Percentiles rank a stretch among this genome's conserved stretches.
Conservation (phyloP, 768 basidiomycete species). For the Tubosaeta brunneosetosa region DNA sequence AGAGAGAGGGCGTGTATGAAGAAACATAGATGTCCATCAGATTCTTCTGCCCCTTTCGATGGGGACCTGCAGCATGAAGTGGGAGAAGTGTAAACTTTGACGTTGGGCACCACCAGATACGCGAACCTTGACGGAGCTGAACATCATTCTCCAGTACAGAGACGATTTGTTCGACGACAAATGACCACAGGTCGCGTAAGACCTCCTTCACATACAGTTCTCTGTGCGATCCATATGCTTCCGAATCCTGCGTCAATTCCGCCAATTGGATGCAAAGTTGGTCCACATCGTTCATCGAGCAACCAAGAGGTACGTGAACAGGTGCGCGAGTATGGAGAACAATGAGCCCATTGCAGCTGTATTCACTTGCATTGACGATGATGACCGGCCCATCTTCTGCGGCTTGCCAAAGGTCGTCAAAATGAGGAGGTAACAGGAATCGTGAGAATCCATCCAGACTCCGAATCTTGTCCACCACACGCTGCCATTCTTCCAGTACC, state of each 20-base stretch:
- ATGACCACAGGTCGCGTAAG: not conserved
- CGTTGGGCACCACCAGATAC: constrained; percentile 2
- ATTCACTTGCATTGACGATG: not conserved
- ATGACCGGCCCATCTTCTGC: not conserved
- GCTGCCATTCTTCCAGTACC: not conserved
- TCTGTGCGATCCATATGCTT: not conserved
- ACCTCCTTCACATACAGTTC: not conserved
- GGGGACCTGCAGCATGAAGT: not conserved
- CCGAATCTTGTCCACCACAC: not conserved
- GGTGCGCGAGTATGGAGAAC: not conserved
- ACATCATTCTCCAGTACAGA: not conserved
- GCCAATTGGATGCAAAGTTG: not conserved
- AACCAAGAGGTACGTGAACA: not conserved
- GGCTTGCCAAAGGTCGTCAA: not conserved
- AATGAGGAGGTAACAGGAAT: not conserved
- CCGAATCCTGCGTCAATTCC: not conserved
- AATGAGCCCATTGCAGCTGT: not conserved
- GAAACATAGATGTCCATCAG: not conserved
- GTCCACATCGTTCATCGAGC: not conserved
- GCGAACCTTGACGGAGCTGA: not conserved
- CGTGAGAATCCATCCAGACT: not conserved
- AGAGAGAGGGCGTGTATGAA: not conserved
- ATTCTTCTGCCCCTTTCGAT: not conserved
- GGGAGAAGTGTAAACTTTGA: not conserved
- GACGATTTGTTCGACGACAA: not conserved